Conservation (phyloP, 768 basidiomycete genomes). For the Tricholoma sp. region DNA sequence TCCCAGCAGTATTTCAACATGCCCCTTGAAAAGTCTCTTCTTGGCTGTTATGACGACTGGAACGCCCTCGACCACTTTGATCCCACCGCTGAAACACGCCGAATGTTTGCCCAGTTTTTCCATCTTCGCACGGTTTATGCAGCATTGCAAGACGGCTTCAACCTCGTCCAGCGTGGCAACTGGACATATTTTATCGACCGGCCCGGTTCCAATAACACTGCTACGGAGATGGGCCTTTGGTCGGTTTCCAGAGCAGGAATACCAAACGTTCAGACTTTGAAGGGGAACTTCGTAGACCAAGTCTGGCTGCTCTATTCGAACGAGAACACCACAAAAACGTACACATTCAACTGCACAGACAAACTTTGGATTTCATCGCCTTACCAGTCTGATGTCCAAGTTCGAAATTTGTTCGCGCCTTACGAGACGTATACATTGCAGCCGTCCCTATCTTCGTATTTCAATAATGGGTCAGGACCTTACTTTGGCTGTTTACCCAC, state of each 20-base stretch:
- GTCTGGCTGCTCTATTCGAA: conserved; percentile 87
- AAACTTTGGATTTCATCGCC: conserved; percentile 77
- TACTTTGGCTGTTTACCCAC: conserved; percentile 69
- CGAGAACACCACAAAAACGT: conserved; percentile 69
- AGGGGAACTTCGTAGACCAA: conserved; percentile 55
- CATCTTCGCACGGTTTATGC: conserved; percentile 64
- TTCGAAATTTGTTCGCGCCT: conserved; percentile 77
- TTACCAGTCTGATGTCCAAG: conserved; percentile 49
- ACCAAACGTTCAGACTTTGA: conserved; percentile 51
- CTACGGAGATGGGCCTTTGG: conserved; percentile 87
- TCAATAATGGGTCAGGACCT: conserved; percentile 51
- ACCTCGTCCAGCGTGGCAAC: conserved; percentile 78
- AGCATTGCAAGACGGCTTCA: conserved; percentile 81
- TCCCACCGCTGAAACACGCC: conserved; percentile 73
- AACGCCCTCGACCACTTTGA: conserved; percentile 95
- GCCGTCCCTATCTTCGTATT: conserved; percentile 61
- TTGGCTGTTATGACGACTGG: conserved; percentile 88
- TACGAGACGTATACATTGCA: conserved; percentile 73
- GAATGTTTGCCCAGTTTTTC: conserved; percentile 69
- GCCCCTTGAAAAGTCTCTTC: conserved; percentile 69
- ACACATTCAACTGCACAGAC: conserved; percentile 53
- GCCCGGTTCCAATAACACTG: conserved; percentile 79
- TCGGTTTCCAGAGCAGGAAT: conserved; percentile 69
- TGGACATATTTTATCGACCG: conserved; percentile 77
- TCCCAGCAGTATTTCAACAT: conserved; percentile 94